A percentile compares a stretch with the other conserved stretches of the same genome.
phyloP scores from a whole-genome alignment of 805 yeast species.

The Tetrapisispora taiwanensis region DNA sequence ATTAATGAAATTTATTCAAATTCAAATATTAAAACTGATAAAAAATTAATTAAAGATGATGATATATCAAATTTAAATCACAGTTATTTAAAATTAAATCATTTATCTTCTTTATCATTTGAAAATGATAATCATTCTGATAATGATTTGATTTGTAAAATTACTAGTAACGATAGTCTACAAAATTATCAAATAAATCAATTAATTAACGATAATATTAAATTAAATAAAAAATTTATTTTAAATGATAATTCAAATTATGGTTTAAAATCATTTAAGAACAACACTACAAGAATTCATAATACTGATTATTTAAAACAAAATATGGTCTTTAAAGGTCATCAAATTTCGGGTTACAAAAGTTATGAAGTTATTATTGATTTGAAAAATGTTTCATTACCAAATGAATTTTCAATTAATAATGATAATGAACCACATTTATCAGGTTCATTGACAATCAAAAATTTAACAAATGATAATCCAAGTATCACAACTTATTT shows the following conservation, averaged over 20 bases:
- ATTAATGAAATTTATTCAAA: background rate
- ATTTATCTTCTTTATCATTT: background rate
- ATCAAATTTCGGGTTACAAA: constrained; percentile 28
- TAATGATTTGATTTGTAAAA: constrained; percentile 18
- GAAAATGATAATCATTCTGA: constrained; percentile 22
- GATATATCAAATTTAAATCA: background rate
- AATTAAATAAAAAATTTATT: constrained; percentile 8
- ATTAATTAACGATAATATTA: too few species aligned
- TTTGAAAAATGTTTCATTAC: constrained; percentile 46
- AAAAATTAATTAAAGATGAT: background rate
- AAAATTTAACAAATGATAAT: constrained; percentile 54
- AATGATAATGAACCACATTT: constrained; percentile 30
- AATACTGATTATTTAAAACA: constrained; percentile 1
- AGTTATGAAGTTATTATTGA: constrained; percentile 45
- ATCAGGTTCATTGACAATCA: constrained; percentile 58
- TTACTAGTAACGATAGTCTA: background rate
- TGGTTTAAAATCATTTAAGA: background rate
- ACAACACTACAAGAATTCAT: background rate
- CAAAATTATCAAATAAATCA: background rate
- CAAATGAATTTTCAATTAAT: constrained; percentile 5
- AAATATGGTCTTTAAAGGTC: constrained; percentile 26
- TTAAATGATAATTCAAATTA: constrained; percentile 8
- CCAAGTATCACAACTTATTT: constrained; percentile 71
- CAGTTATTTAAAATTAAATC: background rate
- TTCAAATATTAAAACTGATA: background rate